Evolutionary conservation across 805 yeast genomes (phyloP).

Genomic region (Suhomyces vadensis): DNA sequence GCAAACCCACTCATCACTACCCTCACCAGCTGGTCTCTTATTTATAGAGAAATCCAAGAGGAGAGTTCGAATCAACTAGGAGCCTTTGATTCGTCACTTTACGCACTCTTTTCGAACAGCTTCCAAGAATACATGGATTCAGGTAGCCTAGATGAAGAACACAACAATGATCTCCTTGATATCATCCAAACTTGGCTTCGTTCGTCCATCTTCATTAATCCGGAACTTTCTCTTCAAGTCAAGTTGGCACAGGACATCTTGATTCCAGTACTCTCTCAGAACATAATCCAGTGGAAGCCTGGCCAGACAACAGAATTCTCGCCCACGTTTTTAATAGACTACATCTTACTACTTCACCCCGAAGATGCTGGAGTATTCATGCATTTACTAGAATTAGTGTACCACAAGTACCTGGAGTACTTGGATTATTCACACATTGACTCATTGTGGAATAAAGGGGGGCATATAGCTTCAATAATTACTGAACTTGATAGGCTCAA

Average conservation of each 20-base stretch:
- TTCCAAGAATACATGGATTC: neutral
- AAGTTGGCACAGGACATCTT: conserved; percentile 19
- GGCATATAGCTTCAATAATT: neutral
- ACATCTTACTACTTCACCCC: conserved; percentile 16
- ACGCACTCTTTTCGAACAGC: conserved; percentile 5
- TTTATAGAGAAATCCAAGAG: conserved; percentile 13
- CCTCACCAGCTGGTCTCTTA: conserved; percentile 17
- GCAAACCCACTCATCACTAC: conserved; percentile 7
- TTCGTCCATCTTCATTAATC: conserved; percentile 16
- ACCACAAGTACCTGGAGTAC: conserved; percentile 14
- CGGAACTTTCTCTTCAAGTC: conserved; percentile 11
- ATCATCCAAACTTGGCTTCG: conserved; percentile 17
- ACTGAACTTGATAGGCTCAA: conserved; percentile 8
- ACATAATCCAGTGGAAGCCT: conserved; percentile 20
- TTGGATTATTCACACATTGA: conserved; percentile 3
- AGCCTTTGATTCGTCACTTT: conserved; percentile 24
- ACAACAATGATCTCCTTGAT: conserved; percentile 11
- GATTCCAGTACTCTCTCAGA: conserved; percentile 17
- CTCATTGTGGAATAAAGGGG: neutral
- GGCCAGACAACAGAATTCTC: conserved; percentile 5
- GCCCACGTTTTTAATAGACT: conserved; percentile 22
- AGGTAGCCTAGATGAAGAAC: conserved; percentile 4
- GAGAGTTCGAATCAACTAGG: neutral
- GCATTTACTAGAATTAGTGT: conserved; percentile 5
- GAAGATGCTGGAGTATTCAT: conserved; percentile 10